A percentile compares a stretch with the other conserved stretches of the same genome.
Conservation (phyloP, 768 basidiomycete genomes). For the Symmetrospora coprosmae region DNA sequence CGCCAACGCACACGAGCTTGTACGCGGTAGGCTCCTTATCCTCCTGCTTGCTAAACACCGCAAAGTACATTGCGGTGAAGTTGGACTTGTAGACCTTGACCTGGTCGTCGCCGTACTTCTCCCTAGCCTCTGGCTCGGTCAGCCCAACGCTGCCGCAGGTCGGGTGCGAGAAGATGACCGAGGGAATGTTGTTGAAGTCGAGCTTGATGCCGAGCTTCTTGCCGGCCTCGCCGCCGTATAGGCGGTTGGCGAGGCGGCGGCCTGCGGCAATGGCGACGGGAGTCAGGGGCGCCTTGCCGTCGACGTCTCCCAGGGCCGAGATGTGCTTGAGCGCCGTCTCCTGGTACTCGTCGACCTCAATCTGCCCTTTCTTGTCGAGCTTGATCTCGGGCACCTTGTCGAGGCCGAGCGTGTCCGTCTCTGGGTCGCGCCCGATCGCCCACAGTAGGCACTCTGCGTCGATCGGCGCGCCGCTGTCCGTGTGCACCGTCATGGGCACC, state of each 20-base stretch:
- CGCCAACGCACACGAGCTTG: constrained; percentile 74
- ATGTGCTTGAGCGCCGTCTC: constrained; percentile 57
- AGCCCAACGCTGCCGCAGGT: constrained; percentile 83
- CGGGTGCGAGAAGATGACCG: constrained; percentile 94
- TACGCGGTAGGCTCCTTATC: constrained; percentile 90
- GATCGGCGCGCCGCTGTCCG: constrained; percentile 58
- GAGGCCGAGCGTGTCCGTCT: constrained; percentile 63
- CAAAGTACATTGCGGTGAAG: constrained; percentile 31
- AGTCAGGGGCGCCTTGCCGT: constrained; percentile 80
- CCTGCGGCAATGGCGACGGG: constrained; percentile 97
- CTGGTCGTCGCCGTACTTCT: constrained; percentile 65
- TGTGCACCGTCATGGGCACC: constrained; percentile 50
- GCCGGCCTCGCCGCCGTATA: constrained; percentile 75
- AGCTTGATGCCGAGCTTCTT: constrained; percentile 61
- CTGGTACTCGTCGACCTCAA: constrained; percentile 84
- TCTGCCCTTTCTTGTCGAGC: constrained; percentile 61
- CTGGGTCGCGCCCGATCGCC: constrained; percentile 81
- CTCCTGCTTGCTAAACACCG: constrained; percentile 57
- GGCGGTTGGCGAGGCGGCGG: constrained; percentile 66
- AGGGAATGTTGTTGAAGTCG: constrained; percentile 75
- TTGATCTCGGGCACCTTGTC: constrained; percentile 58
- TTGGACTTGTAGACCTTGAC: constrained; percentile 72
- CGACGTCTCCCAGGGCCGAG: constrained; percentile 78
- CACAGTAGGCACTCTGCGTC: constrained; percentile 80
- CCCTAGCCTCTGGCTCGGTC: constrained; percentile 75